Conservation (phyloP, 169 alveolate genomes). For the Plasmodium falciparum region DNA sequence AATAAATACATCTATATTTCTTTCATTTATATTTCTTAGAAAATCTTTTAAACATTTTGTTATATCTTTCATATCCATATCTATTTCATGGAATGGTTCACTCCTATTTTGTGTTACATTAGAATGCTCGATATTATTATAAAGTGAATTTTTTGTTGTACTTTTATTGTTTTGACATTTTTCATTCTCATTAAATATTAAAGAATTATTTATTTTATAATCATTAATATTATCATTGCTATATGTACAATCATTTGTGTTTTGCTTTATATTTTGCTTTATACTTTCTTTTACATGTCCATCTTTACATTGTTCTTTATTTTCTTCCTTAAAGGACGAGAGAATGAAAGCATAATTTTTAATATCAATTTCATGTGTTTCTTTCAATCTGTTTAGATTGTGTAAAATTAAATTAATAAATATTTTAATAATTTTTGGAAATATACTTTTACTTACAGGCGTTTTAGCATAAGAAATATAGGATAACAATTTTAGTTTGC, state of each 20-base stretch:
- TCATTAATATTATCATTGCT: not conserved
- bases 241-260: not conserved
- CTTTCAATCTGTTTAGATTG: not conserved
- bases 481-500: slow-evolving; percentile 51
- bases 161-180: no score
- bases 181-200: no score
- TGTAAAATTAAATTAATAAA: slow-evolving; percentile 28
- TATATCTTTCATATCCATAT: slow-evolving; percentile 42
- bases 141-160: no score
- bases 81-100: slow-evolving; percentile 11
- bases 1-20: slow-evolving; percentile 31
- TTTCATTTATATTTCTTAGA: slow-evolving; percentile 59
- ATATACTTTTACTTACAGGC: slow-evolving; percentile 4
- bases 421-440: slow-evolving; percentile 19
- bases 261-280: not conserved
- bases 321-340: not conserved
- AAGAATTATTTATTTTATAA: no score
- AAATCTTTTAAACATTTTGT: slow-evolving; percentile 32
- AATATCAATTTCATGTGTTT: slow-evolving; percentile 1
- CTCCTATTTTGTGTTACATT: not conserved
- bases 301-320: not conserved
- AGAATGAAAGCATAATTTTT: slow-evolving; percentile 25
- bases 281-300: not conserved
- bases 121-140: no score
- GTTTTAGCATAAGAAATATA: slow-evolving; percentile 61